Base-by-base conservation (phyloP, 495 filamentous ascomycete genomes). In the Penicillium cinerascens region DNA sequence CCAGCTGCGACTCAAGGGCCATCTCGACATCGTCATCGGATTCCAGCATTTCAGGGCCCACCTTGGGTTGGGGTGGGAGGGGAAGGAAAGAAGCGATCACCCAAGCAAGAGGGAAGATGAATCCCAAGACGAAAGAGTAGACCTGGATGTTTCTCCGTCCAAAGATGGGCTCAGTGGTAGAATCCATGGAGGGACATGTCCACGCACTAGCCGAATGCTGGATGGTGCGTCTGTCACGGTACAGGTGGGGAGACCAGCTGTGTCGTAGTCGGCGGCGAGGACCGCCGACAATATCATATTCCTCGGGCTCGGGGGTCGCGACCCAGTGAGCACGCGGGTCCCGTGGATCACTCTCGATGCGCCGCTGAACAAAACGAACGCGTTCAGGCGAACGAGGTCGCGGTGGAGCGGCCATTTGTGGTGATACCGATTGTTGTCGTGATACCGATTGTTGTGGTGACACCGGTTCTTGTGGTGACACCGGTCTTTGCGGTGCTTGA, bases 61-160 rank as follows among this genome's bases (percentile, higher is more conserved):
- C 60, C 55, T 74, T 56, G 68, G 77, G 58, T 55, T 74, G 49
- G 67, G 75, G 55, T 9, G 93, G 93, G 9, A 98, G 62, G 6
- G 92, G 91, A 23, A 97, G 74, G 43, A 95, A 78, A 4, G 90
- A 82, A 5, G 87, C 93, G 54, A 93, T 72, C 67, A 95, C 86
- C 93, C 93, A 97, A 35, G 86, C 87, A 84, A 93, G 73, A 15
- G 93, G 92, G 60, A 91, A 84, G 46, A 96, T 68, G 62, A 97
- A 97, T 6, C 93, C 93, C 46, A 91, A 18, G 49, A 86, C 84
- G 67, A 98, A 98, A n/a, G 91, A 72, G 60, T 93, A 71, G 15
- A 97, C 82, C 69, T 98, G 93, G 33, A 83, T 69, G 67, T 92
- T 92, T 47, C 89, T 77, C 41, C 82, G 81, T 37, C 83, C 86